phyloP scores from a whole-genome alignment of 345 rosid species.

The Linum lewisii region DNA sequence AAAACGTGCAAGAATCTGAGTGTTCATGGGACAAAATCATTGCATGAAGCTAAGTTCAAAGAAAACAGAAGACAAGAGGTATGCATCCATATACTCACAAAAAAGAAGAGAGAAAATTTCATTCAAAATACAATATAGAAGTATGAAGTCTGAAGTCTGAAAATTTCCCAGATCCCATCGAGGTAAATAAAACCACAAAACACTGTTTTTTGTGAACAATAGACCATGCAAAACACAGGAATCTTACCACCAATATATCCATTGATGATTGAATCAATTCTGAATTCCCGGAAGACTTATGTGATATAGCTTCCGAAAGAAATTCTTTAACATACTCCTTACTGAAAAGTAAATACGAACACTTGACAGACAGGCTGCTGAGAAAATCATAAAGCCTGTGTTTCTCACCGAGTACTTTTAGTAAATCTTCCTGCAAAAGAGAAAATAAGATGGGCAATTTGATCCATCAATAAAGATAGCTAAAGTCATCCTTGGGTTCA shows the following conservation, averaged over 20 bases:
- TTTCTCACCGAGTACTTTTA: constrained; percentile 78
- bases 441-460: background rate
- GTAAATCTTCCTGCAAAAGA: constrained; percentile 76
- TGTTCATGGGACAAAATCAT: background rate
- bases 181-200: background rate
- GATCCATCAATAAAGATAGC: background rate
- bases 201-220: background rate
- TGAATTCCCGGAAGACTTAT: constrained; percentile 54
- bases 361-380: constrained; percentile 67
- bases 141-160: background rate
- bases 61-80: constrained; percentile 3
- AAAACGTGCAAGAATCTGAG: constrained; percentile 79
- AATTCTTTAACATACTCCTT: constrained; percentile 86
- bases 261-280: constrained; percentile 54
- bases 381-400: constrained; percentile 81
- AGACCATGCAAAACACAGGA: background rate
- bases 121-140: too few species aligned
- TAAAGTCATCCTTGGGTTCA: background rate
- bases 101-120: background rate
- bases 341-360: constrained; percentile 76
- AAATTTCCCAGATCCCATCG: background rate
- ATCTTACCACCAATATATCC: constrained; percentile 84
- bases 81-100: background rate
- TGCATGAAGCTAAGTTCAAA: background rate
- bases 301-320: constrained; percentile 45